A percentile compares a stretch with the other conserved stretches of the same genome.
These are phyloP conservation scores for Clonostachys chloroleuca DNA, from an alignment of 2,329 filamentous ascomycete genomes.

Conservation along the genomic window DNA sequence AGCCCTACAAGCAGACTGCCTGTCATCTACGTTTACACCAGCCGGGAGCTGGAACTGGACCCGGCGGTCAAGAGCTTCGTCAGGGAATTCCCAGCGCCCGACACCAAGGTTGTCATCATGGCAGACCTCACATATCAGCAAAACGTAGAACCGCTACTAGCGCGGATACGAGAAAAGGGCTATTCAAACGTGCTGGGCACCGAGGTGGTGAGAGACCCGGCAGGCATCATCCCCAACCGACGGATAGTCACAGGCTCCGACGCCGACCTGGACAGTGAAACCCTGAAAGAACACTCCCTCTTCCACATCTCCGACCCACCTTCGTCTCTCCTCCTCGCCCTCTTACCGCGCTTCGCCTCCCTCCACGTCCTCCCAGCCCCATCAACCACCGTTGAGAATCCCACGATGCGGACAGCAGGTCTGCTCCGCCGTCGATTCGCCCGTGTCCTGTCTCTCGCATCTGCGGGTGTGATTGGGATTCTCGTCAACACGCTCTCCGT, in stretches of 20 bases:
- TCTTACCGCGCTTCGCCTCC: conserved; percentile 75
- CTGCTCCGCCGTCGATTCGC: conserved; percentile 83
- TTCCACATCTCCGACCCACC: conserved; percentile 84
- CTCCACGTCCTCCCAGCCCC: conserved; percentile 73
- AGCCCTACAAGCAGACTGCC: conserved; percentile 85
- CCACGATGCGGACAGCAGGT: conserved; percentile 38
- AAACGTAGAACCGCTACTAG: conserved; percentile 59
- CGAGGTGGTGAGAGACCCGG: conserved; percentile 70
- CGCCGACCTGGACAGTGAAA: conserved; percentile 20
- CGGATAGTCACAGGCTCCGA: conserved; percentile 44
- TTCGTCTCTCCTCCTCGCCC: conserved; percentile 77
- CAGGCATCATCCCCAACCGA: conserved; percentile 80
- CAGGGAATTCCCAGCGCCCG: conserved; percentile 60
- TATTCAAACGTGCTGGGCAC: conserved; percentile 69
- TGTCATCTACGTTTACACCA: conserved; percentile 88
- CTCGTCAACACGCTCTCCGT: conserved; percentile 94
- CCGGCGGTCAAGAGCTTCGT: conserved; percentile 56
- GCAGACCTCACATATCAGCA: conserved; percentile 85
- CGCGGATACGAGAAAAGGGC: conserved; percentile 53
- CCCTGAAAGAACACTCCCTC: conserved; percentile 64
- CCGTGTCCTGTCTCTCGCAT: conserved; percentile 73
- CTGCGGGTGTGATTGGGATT: conserved; percentile 84
- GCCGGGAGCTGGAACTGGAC: conserved; percentile 60
- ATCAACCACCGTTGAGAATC: conserved; percentile 43
- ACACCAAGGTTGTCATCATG: conserved; percentile 69